phyloP scores from a whole-genome alignment of 768 basidiomycete genomes.

The Rhizopogon sp. region DNA sequence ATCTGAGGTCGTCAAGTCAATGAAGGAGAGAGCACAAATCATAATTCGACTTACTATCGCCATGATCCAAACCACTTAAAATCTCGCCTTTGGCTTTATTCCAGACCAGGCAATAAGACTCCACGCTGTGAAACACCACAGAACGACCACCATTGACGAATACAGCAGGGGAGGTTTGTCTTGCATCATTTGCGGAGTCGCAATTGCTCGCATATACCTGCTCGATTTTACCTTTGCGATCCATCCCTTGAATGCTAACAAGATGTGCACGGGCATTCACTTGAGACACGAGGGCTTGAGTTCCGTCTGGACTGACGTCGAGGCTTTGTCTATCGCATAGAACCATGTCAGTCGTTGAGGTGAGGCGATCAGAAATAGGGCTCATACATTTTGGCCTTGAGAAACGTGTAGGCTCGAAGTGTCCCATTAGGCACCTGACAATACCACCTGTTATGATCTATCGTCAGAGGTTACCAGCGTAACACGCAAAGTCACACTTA shows the following conservation, averaged over 20 bases:
- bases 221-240: slow-evolving; percentile 48
- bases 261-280: slow-evolving; percentile 45
- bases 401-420: slow-evolving; percentile 53
- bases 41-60: slow-evolving; percentile 39
- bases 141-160: slow-evolving; percentile 50
- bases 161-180: slow-evolving; percentile 40
- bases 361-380: neutral
- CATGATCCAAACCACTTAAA: slow-evolving; percentile 57
- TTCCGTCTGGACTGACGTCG: slow-evolving; percentile 44
- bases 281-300: slow-evolving; percentile 50
- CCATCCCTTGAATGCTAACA: slow-evolving; percentile 44
- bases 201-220: slow-evolving; percentile 45
- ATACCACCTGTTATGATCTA: slow-evolving; percentile 46
- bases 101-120: slow-evolving; percentile 58
- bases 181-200: slow-evolving; percentile 23
- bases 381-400: slow-evolving; percentile 55
- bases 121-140: slow-evolving; percentile 52
- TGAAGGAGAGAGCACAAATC: neutral
- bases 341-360: slow-evolving; percentile 8
- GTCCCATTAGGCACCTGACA: slow-evolving; percentile 66
- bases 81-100: slow-evolving; percentile 48
- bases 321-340: slow-evolving; percentile 40
- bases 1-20: slow-evolving; percentile 8
- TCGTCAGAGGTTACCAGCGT: slow-evolving; percentile 7
- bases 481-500: slow-evolving; percentile 25